A percentile compares a stretch with the other conserved stretches of the same genome.
These are phyloP conservation scores for Tetrapisispora pingtungensis DNA, from an alignment of 805 yeast genomes.

Conservation along the genomic window DNA sequence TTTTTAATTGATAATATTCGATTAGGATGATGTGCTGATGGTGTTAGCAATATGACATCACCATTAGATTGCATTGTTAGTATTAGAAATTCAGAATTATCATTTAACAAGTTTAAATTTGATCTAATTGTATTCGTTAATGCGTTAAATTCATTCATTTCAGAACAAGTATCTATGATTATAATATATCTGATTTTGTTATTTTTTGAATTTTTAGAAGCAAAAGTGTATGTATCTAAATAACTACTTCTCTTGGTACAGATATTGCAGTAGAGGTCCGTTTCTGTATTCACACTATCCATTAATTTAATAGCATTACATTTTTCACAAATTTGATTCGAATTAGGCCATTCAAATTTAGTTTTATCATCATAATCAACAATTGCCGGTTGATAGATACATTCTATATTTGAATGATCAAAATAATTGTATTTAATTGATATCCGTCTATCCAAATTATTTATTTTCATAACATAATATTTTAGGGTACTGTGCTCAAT, in stretches of 20 bases:
- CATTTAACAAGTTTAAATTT: neutral
- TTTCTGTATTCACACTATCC: neutral
- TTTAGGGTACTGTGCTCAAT: too few relatives aligned
- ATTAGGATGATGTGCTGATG: neutral
- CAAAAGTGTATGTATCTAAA: neutral
- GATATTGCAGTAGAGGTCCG: neutral
- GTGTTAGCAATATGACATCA: neutral
- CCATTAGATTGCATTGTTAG: neutral
- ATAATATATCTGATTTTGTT: neutral
- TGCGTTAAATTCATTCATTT: slow-evolving; percentile 5
- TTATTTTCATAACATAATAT: too few relatives aligned
- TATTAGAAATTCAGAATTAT: neutral
- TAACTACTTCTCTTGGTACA: neutral
- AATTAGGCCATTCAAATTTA: neutral
- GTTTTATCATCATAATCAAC: neutral
- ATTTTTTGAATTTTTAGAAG: neutral
- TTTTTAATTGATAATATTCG: slow-evolving; percentile 4
- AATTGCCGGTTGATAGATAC: neutral
- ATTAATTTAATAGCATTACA: neutral
- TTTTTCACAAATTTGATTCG: neutral
- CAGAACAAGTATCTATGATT: slow-evolving; percentile 1
- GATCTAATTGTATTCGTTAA: neutral
- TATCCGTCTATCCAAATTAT: neutral
- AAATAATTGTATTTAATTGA: neutral
- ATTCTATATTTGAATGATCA: neutral